Evolutionary conservation across 805 yeast genomes (phyloP).

Genomic region (Hanseniaspora lachancei): DNA sequence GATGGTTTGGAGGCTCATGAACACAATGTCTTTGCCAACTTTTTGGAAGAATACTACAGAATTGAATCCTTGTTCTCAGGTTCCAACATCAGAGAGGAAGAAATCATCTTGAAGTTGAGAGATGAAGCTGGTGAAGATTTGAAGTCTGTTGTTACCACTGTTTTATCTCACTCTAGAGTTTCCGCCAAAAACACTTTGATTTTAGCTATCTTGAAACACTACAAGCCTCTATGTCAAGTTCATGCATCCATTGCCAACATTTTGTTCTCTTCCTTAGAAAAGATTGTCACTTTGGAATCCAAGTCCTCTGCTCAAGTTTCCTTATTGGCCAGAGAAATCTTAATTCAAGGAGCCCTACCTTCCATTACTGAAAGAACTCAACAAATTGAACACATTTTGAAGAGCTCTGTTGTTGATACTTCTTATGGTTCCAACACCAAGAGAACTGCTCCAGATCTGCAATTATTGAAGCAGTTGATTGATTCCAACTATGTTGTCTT

Average conservation of each 20-base stretch:
- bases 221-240: conserved; percentile 65
- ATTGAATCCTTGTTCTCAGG: conserved; percentile 73
- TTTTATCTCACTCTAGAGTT: conserved; percentile 83
- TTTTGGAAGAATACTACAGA: conserved; percentile 59
- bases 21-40: conserved; percentile 53
- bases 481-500: conserved; percentile 93
- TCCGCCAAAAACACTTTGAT: conserved; percentile 85
- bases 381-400: conserved; percentile 89
- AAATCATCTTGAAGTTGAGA: conserved; percentile 72
- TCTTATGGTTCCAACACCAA: conserved; percentile 73
- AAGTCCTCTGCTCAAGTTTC: conserved; percentile 89
- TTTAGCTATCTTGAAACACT: conserved; percentile 69
- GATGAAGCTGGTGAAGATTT: conserved; percentile 74
- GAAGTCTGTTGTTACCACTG: conserved; percentile 54
- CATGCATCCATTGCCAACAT: conserved; percentile 54
- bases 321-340: conserved; percentile 85
- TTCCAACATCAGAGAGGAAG: conserved; percentile 68
- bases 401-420: conserved; percentile 79
- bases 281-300: conserved; percentile 76
- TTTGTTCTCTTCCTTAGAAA: conserved; percentile 59
- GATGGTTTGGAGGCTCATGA: conserved; percentile 78
- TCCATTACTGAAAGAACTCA: conserved; percentile 92
- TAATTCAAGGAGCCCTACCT: conserved; percentile 93
- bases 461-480: conserved; percentile 75
- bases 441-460: conserved; percentile 71